Evolutionary conservation across 345 rosid genomes (phyloP).

Genomic region (Lenwebbia sp.): DNA sequence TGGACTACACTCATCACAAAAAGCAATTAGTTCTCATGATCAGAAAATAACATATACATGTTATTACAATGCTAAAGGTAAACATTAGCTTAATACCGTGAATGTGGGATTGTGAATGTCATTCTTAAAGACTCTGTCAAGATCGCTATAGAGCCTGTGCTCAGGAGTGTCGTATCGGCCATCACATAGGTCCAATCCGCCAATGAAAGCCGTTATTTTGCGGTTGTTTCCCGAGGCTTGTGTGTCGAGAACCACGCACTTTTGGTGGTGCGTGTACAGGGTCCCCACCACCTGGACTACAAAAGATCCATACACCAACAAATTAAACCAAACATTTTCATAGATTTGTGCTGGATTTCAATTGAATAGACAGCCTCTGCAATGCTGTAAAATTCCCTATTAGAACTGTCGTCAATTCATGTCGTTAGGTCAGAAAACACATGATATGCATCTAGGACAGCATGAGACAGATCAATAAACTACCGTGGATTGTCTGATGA

Average conservation of each 20-base stretch:
- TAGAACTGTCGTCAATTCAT: neutral
- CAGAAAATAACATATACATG: neutral
- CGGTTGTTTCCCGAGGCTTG: slow-evolving; percentile 45
- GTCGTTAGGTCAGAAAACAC: neutral
- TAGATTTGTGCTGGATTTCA: neutral
- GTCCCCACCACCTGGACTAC: slow-evolving; percentile 76
- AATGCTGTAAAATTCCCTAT: neutral
- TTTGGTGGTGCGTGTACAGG: slow-evolving; percentile 67
- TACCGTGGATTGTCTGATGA: neutral
- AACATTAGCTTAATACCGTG: slow-evolving; percentile 22
- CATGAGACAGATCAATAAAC: neutral
- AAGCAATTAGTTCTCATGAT: neutral
- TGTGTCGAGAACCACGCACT: slow-evolving; percentile 52
- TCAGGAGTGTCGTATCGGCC: slow-evolving; percentile 82
- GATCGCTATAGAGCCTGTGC: slow-evolving; percentile 44
- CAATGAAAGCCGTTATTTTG: slow-evolving; percentile 57
- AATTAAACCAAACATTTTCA: neutral
- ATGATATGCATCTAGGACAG: neutral
- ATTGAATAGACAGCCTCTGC: neutral
- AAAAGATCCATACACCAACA: slow-evolving; percentile 6
- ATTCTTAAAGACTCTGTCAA: slow-evolving; percentile 34
- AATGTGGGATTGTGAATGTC: slow-evolving; percentile 65
- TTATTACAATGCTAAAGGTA: neutral
- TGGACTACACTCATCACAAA: slow-evolving; percentile 14
- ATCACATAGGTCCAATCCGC: slow-evolving; percentile 62